Conservation (phyloP, 768 basidiomycete genomes). For the Lactarius quietus region DNA sequence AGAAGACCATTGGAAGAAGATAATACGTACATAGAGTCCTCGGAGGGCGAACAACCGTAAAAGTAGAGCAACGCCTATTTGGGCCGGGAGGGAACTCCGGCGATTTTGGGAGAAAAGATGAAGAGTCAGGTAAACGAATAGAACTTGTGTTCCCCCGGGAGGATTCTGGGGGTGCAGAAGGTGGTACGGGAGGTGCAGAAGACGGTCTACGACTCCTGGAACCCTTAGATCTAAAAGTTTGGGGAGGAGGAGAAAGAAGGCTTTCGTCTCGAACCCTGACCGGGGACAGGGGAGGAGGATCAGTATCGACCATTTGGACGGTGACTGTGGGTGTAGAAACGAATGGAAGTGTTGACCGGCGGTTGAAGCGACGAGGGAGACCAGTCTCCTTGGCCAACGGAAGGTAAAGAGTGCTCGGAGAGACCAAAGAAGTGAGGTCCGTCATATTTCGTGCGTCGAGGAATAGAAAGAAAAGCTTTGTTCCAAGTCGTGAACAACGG, state of each 20-base stretch:
- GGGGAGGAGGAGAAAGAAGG: slow-evolving; percentile 18
- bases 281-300: slow-evolving; percentile 2
- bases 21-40: slow-evolving; percentile 60
- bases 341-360: slow-evolving; percentile 3
- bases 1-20: no score
- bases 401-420: slow-evolving; percentile 19
- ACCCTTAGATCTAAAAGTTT: neutral
- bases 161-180: slow-evolving; percentile 1
- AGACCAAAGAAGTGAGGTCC: slow-evolving; percentile 18
- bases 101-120: neutral
- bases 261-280: neutral
- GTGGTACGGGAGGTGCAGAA: neutral
- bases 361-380: slow-evolving; percentile 12
- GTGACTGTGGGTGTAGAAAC: slow-evolving; percentile 16
- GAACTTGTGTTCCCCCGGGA: neutral
- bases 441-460: slow-evolving; percentile 8
- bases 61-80: neutral
- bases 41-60: slow-evolving; percentile 53
- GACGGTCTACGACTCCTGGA: neutral
- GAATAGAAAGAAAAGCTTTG: neutral
- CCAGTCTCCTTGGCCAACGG: slow-evolving; percentile 8
- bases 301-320: slow-evolving; percentile 20
- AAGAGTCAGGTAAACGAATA: neutral
- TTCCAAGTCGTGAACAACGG: neutral
- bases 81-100: neutral